Base-by-base conservation (phyloP, 139 green algal genomes). In the Spirogloea muscicola region DNA sequence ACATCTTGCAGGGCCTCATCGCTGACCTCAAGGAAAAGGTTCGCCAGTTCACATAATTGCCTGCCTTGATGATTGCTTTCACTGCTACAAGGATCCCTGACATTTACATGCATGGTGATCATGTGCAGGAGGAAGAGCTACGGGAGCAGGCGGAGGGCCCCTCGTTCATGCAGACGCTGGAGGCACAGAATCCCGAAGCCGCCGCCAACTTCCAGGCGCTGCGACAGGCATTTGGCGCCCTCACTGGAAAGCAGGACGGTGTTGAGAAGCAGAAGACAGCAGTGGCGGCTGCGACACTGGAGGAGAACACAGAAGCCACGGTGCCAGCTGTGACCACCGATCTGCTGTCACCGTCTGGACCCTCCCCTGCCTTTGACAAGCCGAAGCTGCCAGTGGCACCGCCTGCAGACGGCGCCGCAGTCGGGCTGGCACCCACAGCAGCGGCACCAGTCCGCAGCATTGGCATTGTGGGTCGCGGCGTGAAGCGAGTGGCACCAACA, bases 81-180 rank as follows among this genome's bases (percentile, higher is more conserved):
- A n/a, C n/a, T n/a, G n/a, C n/a, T n/a, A n/a, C n/a, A n/a, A n/a
- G n/a, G n/a, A n/a, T n/a, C n/a, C n/a, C n/a, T n/a, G n/a, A n/a
- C n/a, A n/a, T n/a, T n/a, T n/a, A n/a, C n/a, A n/a, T n/a, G n/a
- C n/a, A n/a, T n/a, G n/a, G n/a, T n/a, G n/a, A 82, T 5, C 42
- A 38, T 0, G 33, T 34, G 34, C 80, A 86, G 68, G 71, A 82
- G 72, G 72, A 86, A 37, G 57, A 78, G 48, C 55, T 84, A 67
- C 70, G 62, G 6, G 21, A 70, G 48, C 64, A 88, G 49, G n/a
- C 59, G 18, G 3, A 29, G 29, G 27, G 37, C 42, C 59, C 59
- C 4, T 68, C 59, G 43, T 36, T 68, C 5, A 21, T 55, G 43
- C 37, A 68, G 46, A 36, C 59, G 6, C 78, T 87, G 40, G 62